A percentile compares a stretch with the other conserved stretches of the same genome.
phyloP scores from a whole-genome alignment of 257 asterid genomes.

The Solanum sitiens region DNA sequence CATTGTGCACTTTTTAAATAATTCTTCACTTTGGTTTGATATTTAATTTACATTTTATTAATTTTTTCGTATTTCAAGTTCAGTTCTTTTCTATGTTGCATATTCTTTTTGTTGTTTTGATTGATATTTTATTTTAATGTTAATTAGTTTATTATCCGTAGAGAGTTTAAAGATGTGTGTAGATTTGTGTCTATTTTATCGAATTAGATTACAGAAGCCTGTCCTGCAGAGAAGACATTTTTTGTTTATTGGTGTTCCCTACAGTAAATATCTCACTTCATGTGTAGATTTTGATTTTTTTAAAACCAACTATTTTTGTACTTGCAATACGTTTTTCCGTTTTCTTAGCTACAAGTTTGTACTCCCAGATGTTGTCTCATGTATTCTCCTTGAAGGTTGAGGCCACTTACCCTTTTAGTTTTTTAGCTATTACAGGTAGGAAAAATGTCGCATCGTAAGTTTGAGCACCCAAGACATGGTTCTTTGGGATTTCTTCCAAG shows the following conservation, averaged over 20 bases:
- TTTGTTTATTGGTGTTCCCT: too few species aligned
- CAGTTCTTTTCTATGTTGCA: not conserved
- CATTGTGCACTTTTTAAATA: too few species aligned
- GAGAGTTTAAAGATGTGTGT: not conserved
- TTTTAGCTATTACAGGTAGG: not conserved
- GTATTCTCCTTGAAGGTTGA: not conserved
- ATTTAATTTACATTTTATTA: too few species aligned
- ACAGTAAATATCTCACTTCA: not conserved
- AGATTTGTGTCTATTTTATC: not conserved
- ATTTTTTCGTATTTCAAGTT: not conserved
- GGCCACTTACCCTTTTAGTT: not conserved
- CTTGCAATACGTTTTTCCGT: not conserved
- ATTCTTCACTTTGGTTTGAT: not conserved
- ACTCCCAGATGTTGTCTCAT: not conserved
- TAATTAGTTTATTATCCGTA: not conserved
- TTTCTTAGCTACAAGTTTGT: not conserved
- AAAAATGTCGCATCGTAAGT: conserved; percentile 78
- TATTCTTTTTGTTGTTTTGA: not conserved
- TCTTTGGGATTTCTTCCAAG: conserved; percentile 86
- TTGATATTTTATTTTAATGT: not conserved
- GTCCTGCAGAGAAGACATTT: not conserved
- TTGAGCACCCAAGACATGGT: conserved; percentile 94
- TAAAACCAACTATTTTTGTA: not conserved
- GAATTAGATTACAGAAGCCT: not conserved
- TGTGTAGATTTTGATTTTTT: not conserved